Evolutionary conservation across 352 stramenopile species (phyloP), one percentile per base, ranked within the genome.

Genomic region (Globisporangium uncinulatum): DNA sequence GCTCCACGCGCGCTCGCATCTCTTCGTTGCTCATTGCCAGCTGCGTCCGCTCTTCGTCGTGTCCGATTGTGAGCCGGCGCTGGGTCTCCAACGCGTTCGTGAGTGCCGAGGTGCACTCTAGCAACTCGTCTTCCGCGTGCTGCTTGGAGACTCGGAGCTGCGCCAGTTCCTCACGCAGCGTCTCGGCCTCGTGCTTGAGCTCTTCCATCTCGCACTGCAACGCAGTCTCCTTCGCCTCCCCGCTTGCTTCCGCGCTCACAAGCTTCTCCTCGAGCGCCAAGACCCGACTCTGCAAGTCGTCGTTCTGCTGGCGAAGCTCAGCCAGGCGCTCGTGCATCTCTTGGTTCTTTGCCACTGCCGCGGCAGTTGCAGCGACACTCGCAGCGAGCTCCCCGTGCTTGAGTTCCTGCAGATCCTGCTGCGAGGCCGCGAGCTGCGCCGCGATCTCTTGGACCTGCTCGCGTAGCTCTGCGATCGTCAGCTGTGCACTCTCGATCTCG

Each of bases 361-460:
- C 72, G 1, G 78, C 79, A 11, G 77, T 65, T 2, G 72, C 73
- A 0, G 54, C 73, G 31, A 71, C 62, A 46, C 74, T 89, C 7
- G 68, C 72, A 0, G 62, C 72, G 14, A 87, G 56, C 31, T 89
- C 70, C 8, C 73, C 57, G 24, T 86, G 65, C 14, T 66, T 70
- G 15, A 87, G 51, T 1, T 48, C 61, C 43, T 75, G 67, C 13
- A 87, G 63, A 36, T 89, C 67, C 9, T 70, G 53, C 51, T 89
- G 74, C 5, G 76, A 81, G 21, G 67, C 49, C 19, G 72, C 66
- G 4, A 89, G 44, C 46, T 84, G 75, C 21, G 62, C 67, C 13
- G 79, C 83, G 32, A 89, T 74, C 52, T 87, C 74, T 13, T 69
- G 72, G 31, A 87, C 74, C 45, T 89, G 72, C 44, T 79, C 64